Evolutionary conservation across 2,329 filamentous ascomycete species (phyloP), one percentile per base, ranked within the genome.

Genomic region (Beauveria sp.): DNA sequence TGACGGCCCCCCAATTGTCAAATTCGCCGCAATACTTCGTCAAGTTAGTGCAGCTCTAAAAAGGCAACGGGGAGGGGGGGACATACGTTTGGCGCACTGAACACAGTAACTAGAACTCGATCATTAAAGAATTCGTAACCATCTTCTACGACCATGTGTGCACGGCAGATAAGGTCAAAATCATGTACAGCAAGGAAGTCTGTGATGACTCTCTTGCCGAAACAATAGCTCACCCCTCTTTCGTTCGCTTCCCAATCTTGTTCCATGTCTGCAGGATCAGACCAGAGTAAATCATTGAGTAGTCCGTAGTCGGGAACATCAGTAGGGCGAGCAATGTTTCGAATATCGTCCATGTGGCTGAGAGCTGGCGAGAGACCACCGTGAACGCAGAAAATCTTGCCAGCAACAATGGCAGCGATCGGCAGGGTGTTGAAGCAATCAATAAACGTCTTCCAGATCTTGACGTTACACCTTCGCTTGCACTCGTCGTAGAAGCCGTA

Each of bases 51-150:
- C 40, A 30, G 22, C 20, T 26, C 22, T n/a, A n/a, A n/a, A 43
- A 22, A 37, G 20, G 26, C 14, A 4, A 9, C 26, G 3, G 4
- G 16, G 52, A 43, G 10, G 30, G 30, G 12, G 4, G 18, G 54
- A 83, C 91, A 83, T 80, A 96, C 92, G 70, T 99, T 99, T 28
- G 94, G 94, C 55, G 94, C 94, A 65, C 92, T 97, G 73, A 99
- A 99, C 1, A 99, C 93, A 2, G 94, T 99, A 51, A 99, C 94
- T 63, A 99, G 76, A 51, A 97, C 89, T 62, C 94, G 84, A 72
- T 99, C 94, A 64, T 90, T 96, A 75, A 97, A 99, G 75, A 99
- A 99, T 70, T 99, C 94, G 75, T 99, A 99, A 12, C 94, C 94
- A 72, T 99, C 94, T 74, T 99, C 94, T 24, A 99, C 94, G 57